phyloP scores from a whole-genome alignment of 768 basidiomycete genomes.

The Lanmaoa pseudosensibilis region DNA sequence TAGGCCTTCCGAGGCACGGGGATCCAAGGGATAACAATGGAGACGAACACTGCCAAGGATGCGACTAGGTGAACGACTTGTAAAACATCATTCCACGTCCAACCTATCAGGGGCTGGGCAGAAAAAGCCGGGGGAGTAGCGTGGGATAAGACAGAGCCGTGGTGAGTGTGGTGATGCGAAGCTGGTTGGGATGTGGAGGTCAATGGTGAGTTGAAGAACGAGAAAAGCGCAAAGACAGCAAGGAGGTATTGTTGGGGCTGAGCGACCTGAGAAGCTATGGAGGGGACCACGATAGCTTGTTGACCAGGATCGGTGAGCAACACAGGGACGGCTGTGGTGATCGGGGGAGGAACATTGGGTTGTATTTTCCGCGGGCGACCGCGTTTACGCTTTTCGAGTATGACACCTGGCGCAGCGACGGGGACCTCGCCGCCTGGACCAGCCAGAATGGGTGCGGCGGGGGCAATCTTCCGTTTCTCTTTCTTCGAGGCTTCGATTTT shows the following conservation, averaged over 20 bases:
- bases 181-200: slow-evolving; percentile 40
- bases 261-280: slow-evolving; percentile 9
- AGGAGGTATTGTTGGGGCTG: slow-evolving; percentile 67
- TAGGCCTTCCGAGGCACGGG: slow-evolving; percentile 27
- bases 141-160: slow-evolving; percentile 57
- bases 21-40: slow-evolving; percentile 52
- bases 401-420: slow-evolving; percentile 31
- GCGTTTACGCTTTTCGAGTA: slow-evolving; percentile 79
- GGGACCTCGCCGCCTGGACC: slow-evolving; percentile 23
- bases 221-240: slow-evolving; percentile 81
- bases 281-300: slow-evolving; percentile 14
- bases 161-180: slow-evolving; percentile 47
- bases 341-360: slow-evolving; percentile 42
- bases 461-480: slow-evolving; percentile 38
- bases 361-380: slow-evolving; percentile 78
- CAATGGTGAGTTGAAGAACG: slow-evolving; percentile 78
- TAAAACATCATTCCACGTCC: slow-evolving; percentile 53
- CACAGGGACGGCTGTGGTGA: slow-evolving; percentile 26
- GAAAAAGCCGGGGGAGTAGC: slow-evolving; percentile 24
- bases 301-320: slow-evolving; percentile 17
- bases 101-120: slow-evolving; percentile 25
- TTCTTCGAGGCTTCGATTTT: slow-evolving; percentile 51
- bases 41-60: slow-evolving; percentile 60
- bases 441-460: slow-evolving; percentile 23
- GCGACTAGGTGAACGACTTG: slow-evolving; percentile 67